phyloP scores from a whole-genome alignment of 768 basidiomycete genomes.

The Boletus huronensis region DNA sequence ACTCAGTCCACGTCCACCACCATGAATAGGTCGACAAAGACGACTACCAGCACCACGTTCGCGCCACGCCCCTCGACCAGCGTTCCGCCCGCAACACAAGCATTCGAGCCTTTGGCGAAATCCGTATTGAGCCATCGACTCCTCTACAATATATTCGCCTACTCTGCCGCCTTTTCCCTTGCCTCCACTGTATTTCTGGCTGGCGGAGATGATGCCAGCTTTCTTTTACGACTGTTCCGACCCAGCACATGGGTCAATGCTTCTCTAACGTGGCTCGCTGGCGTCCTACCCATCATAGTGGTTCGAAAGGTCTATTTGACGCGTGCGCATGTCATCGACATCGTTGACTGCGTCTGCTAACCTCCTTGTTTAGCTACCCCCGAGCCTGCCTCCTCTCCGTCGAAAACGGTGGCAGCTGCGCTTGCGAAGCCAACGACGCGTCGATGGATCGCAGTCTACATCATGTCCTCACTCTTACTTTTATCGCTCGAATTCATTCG shows the following conservation, averaged over 20 bases:
- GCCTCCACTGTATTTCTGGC: slow-evolving; percentile 35
- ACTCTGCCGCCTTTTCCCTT: slow-evolving; percentile 49
- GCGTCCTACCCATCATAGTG: slow-evolving; percentile 55
- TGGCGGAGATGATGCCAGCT: slow-evolving; percentile 11
- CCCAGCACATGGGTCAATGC: slow-evolving; percentile 44
- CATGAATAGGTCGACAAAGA: neutral
- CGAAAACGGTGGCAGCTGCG: slow-evolving; percentile 43
- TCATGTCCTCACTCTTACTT: slow-evolving; percentile 43
- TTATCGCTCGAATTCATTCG: slow-evolving; percentile 43
- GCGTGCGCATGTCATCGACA: slow-evolving; percentile 40
- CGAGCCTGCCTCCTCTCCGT: slow-evolving; percentile 50
- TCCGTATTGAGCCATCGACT: slow-evolving; percentile 59
- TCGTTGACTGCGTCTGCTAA: neutral
- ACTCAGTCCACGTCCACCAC: slow-evolving; percentile 4
- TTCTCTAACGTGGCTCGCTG: slow-evolving; percentile 44
- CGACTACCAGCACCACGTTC: slow-evolving; percentile 20
- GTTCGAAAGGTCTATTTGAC: slow-evolving; percentile 57
- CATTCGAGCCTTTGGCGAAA: slow-evolving; percentile 66
- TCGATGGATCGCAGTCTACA: slow-evolving; percentile 45
- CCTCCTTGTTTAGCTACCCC: slow-evolving; percentile 38
- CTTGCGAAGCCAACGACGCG: slow-evolving; percentile 45
- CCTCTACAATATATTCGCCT: slow-evolving; percentile 48
- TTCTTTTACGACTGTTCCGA: slow-evolving; percentile 38
- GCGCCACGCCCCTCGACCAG: slow-evolving; percentile 47
- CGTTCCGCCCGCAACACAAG: slow-evolving; percentile 53